These are phyloP conservation scores for Paspalum vaginatum DNA, from an alignment of 176 grass and related monocot genomes.

Conservation along the genomic window DNA sequence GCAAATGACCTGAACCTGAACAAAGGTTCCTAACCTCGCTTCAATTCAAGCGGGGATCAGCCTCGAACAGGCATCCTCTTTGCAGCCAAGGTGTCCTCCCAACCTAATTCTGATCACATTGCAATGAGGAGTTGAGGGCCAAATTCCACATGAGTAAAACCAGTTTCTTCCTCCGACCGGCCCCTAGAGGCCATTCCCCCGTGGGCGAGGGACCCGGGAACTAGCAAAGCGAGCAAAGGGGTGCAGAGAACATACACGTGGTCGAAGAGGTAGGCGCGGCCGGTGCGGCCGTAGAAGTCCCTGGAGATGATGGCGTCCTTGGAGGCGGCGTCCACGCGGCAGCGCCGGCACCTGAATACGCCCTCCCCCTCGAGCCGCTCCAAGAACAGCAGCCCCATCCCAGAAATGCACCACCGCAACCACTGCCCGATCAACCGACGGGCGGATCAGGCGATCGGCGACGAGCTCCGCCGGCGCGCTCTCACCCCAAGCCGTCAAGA, in stretches of 20 bases:
- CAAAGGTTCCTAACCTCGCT: background rate
- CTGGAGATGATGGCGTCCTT: conserved; percentile 45
- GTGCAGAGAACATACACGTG: conserved; percentile 31
- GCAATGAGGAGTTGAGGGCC: background rate
- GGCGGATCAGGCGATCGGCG: background rate
- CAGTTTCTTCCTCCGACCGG: background rate
- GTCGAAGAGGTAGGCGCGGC: conserved; percentile 58
- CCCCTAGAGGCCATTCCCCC: background rate
- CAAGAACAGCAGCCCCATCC: conserved; percentile 75
- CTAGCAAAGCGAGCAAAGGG: background rate
- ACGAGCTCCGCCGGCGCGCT: background rate
- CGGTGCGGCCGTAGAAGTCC: conserved; percentile 40
- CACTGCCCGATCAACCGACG: background rate
- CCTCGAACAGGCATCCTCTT: background rate
- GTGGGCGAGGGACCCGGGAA: too few relatives aligned
- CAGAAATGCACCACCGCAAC: background rate
- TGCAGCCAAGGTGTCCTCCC: background rate
- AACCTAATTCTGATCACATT: background rate
- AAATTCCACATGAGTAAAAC: background rate
- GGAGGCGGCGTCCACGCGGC: conserved; percentile 50
- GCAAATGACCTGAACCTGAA: background rate
- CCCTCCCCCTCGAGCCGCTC: conserved; percentile 57
- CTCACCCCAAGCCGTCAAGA: background rate
- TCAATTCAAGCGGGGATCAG: conserved; percentile 7
- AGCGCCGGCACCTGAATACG: conserved; percentile 64